phyloP scores from a whole-genome alignment of 257 asterid genomes.

The Nicotiana tomentosiformis region DNA sequence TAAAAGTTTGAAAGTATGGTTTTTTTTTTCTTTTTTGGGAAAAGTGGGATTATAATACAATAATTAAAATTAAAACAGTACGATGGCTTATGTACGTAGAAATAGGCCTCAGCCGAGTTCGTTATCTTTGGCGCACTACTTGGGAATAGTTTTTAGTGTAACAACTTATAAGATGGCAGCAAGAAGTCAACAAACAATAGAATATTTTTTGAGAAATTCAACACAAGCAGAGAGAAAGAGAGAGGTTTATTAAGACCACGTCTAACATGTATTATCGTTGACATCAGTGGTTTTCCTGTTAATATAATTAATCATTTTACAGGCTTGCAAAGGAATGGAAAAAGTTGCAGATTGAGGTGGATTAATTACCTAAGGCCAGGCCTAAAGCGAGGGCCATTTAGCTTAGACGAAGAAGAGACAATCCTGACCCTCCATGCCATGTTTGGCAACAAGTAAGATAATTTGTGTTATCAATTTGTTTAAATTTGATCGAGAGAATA shows the following conservation, averaged over 20 bases:
- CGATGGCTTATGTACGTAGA: neutral
- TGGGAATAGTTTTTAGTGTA: neutral
- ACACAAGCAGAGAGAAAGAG: neutral
- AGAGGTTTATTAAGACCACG: constrained; percentile 5
- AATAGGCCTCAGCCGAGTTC: neutral
- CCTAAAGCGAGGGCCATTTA: constrained; percentile 61
- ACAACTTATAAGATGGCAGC: neutral
- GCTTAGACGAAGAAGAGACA: constrained; percentile 49
- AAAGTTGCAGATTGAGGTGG: constrained; percentile 92
- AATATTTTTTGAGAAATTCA: constrained; percentile 5
- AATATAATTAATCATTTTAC: constrained; percentile 8
- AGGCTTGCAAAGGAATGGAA: constrained; percentile 85
- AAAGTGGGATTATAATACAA: neutral
- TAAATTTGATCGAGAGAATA: neutral
- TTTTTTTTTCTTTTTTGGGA: neutral
- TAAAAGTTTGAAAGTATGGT: neutral
- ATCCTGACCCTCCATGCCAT: constrained; percentile 59
- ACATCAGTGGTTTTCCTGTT: neutral
- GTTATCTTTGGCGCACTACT: neutral
- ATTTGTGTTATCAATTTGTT: neutral
- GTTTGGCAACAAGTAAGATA: constrained; percentile 84
- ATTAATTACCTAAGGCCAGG: constrained; percentile 83
- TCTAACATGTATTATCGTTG: constrained; percentile 5
- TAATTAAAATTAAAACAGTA: neutral
- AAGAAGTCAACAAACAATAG: neutral